Evolutionary conservation across 2,329 filamentous ascomycete species (phyloP), one percentile per base, ranked within the genome.

Genomic region (Thermothelomyces thermophilus): DNA sequence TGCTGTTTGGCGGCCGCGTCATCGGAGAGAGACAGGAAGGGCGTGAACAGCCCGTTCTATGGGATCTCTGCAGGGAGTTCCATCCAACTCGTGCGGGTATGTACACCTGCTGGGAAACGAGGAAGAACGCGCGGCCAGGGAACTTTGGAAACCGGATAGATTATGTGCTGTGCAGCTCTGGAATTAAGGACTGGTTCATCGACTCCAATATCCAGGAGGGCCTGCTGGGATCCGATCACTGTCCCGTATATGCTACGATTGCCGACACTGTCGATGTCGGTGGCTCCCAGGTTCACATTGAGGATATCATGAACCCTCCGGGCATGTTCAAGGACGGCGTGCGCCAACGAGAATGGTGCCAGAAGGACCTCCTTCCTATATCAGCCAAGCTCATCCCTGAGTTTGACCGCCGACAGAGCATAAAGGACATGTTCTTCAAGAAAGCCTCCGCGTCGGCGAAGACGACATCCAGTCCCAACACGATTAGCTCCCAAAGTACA

Each of bases 41-140:
- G 0, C 76, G 86, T 56, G 84, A 90, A 63, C 60, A 74, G 11
- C 80, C 88, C 2, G 79, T 90, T 1, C 70, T 97, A 35, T 87
- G 85, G 77, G 93, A 98, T 68, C 73, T 94, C 16, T 90, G 87
- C 59, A 80, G 93, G 42, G 79, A 78, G 22, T 94, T 90, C 62
- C 86, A 96, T 62, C 86, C 87, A 0, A 69, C 73, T n/a, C 78
- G 93, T 34, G 73, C 75, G 54, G 89, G 89, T 53, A 97, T 98
- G 93, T 97, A 89, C 66, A 97, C 93, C 0, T 95, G 91, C 66
- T 97, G 91, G 91, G 90, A 97, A 56, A 90, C 88, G 44, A 90
- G 87, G 65, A 86, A 90, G 63, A 97, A 97, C 66, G 87, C 88
- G n/a, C 77, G 93, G n/a, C 91, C 91, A 3, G 90, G 87, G 2